Evolutionary conservation across 108 stramenopile species (phyloP).

Genomic region (Fragilariopsis cylindrus): DNA sequence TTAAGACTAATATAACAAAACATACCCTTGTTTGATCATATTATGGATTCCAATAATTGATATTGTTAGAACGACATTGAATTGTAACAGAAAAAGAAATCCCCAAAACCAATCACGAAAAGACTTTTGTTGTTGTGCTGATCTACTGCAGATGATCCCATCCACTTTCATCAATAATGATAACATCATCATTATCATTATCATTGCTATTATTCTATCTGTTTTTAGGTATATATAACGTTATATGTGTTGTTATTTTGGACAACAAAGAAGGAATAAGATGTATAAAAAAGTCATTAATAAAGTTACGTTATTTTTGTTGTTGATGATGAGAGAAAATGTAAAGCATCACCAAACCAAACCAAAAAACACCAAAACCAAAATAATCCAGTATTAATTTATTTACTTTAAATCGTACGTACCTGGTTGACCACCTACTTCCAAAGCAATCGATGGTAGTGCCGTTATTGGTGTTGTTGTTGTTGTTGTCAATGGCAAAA

Average conservation of each 20-base stretch:
- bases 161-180: slow-evolving; percentile 16
- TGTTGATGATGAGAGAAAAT: background rate
- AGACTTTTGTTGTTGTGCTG: slow-evolving; percentile 1
- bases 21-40: slow-evolving; percentile 3
- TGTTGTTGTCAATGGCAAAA: background rate
- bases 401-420: too few relatives aligned
- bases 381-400: too few relatives aligned
- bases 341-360: background rate
- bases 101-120: slow-evolving; percentile 31
- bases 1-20: background rate
- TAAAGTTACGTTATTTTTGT: background rate
- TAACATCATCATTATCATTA: background rate
- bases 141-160: slow-evolving; percentile 35
- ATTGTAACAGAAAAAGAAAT: slow-evolving; percentile 24
- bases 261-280: background rate
- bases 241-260: background rate
- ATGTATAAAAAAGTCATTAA: background rate
- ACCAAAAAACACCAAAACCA: background rate
- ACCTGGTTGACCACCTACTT: too few relatives aligned
- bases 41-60: slow-evolving; percentile 18
- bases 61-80: slow-evolving; percentile 1
- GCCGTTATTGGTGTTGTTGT: too few relatives aligned
- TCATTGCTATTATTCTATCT: background rate
- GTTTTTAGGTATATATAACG: background rate
- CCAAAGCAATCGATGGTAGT: too few relatives aligned